phyloP scores from a whole-genome alignment of 1,284 basidiomycete species.

The Phaffia rhodozyma region DNA sequence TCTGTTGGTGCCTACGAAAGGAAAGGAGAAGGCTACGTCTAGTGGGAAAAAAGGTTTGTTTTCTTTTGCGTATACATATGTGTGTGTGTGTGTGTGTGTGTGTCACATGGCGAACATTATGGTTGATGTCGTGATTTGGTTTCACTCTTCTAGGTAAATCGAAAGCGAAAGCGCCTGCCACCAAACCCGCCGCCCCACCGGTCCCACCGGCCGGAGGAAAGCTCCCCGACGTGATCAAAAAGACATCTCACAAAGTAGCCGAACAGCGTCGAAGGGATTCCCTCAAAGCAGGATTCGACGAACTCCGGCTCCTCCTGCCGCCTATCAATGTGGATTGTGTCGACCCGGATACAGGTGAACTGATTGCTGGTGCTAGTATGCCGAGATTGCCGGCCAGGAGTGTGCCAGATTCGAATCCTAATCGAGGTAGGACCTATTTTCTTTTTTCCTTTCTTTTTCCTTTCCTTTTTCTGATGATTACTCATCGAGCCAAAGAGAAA shows the following conservation, averaged over 20 bases:
- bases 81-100: background rate
- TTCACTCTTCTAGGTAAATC: too few relatives aligned
- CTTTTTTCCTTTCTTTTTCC: background rate
- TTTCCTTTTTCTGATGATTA: background rate
- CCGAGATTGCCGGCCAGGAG: constrained; percentile 59
- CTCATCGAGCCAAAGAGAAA: constrained; percentile 36
- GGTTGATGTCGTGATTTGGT: too few relatives aligned
- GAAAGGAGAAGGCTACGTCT: too few relatives aligned
- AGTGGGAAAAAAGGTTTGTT: too few relatives aligned
- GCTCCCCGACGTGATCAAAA: constrained; percentile 27
- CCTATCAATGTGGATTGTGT: constrained; percentile 57
- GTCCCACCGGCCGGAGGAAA: background rate
- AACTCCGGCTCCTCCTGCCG: constrained; percentile 74
- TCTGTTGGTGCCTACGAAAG: too few relatives aligned
- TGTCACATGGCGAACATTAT: too few relatives aligned
- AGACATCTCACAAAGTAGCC: constrained; percentile 90
- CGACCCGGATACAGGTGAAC: constrained; percentile 50
- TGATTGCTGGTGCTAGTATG: constrained; percentile 67
- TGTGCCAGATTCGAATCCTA: too few relatives aligned
- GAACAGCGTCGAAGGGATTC: constrained; percentile 95
- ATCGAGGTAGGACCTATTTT: constrained; percentile 43
- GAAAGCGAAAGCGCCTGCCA: too few relatives aligned
- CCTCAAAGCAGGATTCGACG: constrained; percentile 91
- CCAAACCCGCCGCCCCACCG: background rate
- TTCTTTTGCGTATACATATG: background rate